These are phyloP conservation scores for Cenchrus americanus DNA, from an alignment of 176 grass and related monocot genomes.

Conservation along the genomic window DNA sequence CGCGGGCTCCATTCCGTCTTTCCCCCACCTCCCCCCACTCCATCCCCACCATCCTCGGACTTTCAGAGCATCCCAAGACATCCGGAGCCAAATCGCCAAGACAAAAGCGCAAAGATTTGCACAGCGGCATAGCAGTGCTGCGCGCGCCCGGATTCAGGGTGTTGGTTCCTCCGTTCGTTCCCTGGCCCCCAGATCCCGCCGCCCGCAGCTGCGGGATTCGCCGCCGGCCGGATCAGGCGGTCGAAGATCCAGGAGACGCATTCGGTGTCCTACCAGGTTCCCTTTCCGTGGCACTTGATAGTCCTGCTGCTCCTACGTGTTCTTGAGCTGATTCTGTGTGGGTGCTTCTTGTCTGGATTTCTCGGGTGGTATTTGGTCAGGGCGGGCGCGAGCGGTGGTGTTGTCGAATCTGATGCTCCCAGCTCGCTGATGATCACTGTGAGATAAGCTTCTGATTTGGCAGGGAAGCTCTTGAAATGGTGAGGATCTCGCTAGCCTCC, in stretches of 20 bases:
- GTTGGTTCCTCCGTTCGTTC: background rate
- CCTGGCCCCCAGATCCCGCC: background rate
- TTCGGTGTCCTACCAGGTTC: background rate
- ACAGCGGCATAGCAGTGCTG: background rate
- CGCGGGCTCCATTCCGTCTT: background rate
- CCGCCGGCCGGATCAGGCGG: background rate
- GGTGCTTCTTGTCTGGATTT: background rate
- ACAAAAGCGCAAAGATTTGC: background rate
- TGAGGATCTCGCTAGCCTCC: constrained; percentile 33
- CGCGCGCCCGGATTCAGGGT: background rate
- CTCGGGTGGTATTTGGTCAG: background rate
- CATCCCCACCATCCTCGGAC: background rate
- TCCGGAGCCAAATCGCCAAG: constrained; percentile 10
- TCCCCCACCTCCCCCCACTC: background rate
- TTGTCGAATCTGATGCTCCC: constrained; percentile 21
- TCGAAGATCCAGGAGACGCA: constrained; percentile 37
- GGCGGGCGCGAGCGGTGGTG: background rate
- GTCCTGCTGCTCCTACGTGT: background rate
- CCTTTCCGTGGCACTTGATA: background rate
- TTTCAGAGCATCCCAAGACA: constrained; percentile 1
- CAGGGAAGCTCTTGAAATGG: constrained; percentile 17
- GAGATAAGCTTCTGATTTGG: constrained; percentile 15
- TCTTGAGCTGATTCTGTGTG: background rate
- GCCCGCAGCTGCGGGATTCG: constrained; percentile 11
- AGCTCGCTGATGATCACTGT: background rate